Percentiles rank a stretch among this genome's conserved stretches.
Conservation (phyloP, 495 filamentous ascomycete genomes). For the Durotheca rogersii region DNA sequence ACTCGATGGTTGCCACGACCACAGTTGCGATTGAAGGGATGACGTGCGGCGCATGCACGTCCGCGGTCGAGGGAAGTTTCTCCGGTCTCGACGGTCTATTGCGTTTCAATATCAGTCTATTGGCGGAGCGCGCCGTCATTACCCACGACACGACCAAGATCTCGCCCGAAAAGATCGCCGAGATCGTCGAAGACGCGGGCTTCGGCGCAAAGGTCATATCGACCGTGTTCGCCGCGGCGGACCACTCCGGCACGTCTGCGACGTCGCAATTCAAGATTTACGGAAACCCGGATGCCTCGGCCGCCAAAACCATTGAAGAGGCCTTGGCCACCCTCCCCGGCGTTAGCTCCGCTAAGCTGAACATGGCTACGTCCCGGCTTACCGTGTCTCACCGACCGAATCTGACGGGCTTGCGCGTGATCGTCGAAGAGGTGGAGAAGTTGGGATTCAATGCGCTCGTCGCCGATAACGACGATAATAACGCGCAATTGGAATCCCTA, state of each 20-base stretch:
- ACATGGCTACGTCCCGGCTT: slow-evolving; percentile 65
- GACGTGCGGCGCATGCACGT: slow-evolving; percentile 95
- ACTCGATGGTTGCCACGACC: slow-evolving; percentile 58
- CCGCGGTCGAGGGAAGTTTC: slow-evolving; percentile 82
- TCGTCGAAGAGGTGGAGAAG: slow-evolving; percentile 80
- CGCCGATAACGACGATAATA: slow-evolving; percentile 90
- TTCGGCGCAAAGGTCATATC: slow-evolving; percentile 86
- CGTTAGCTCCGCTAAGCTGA: slow-evolving; percentile 69
- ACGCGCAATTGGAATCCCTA: slow-evolving; percentile 92
- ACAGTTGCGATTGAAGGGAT: slow-evolving; percentile 93
- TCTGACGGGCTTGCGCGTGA: slow-evolving; percentile 71
- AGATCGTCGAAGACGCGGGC: slow-evolving; percentile 86
- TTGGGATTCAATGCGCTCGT: slow-evolving; percentile 84
- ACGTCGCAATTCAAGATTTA: slow-evolving; percentile 78
- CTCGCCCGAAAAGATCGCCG: slow-evolving; percentile 70
- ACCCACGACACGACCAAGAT: slow-evolving; percentile 74
- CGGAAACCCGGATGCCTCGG: slow-evolving; percentile 68
- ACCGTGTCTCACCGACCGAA: slow-evolving; percentile 68
- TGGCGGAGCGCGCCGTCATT: slow-evolving; percentile 89
- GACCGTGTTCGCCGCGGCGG: slow-evolving; percentile 48
- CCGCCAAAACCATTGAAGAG: slow-evolving; percentile 71
- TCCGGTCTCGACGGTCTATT: slow-evolving; percentile 69
- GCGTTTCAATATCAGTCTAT: slow-evolving; percentile 90
- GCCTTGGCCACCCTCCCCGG: slow-evolving; percentile 65
- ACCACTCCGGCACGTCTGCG: slow-evolving; percentile 50